Evolutionary conservation across 495 filamentous ascomycete genomes (phyloP), one percentile per base, ranked within the genome.

Genomic region (Neurospora tetrasperma): DNA sequence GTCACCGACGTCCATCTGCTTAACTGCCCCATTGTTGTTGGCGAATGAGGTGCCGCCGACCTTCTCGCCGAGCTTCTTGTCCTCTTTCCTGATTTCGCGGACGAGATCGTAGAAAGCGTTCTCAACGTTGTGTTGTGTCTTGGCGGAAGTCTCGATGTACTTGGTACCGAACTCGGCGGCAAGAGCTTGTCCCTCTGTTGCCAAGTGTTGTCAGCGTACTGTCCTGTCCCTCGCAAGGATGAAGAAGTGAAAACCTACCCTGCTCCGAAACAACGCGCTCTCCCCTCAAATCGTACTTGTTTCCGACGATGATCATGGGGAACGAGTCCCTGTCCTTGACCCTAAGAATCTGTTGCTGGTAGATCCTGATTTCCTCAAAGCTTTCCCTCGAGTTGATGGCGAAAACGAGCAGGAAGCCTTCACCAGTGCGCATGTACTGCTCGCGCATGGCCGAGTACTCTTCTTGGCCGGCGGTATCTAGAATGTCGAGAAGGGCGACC

Each of bases 271-370:
- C 96, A 75, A 93, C 91, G 74, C 96, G 88, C 83, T 99, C 96
- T 76, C 85, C 85, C 75, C 98, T 96, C 80, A 99, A 85, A 91
- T 99, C 96, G 82, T 94, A 97, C 87, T 99, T 99, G 88, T 99
- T 99, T 73, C 93, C 96, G n/a, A 98, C 96, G 10, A 99, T 93
- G 72, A 98, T 97, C 84, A 99, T 97, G 75, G 96, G 96, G 85
- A 99, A 98, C 80, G 96, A 96, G 79, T 99, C 96, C 88, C 95
- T 98, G 85, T 98, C 96, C 86, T 99, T 99, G 76, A 99, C 96
- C 75, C 96, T 86, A 71, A 98, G 87, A 82, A 99, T 99, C 84
- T 99, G 96, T 87, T 98, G 94, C 83, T 98, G 94, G 82, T 98
- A 98, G 43, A 94, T 97, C 83, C 93, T 89, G 80, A 99, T 98